A percentile compares a stretch with the other conserved stretches of the same genome.
Evolutionary conservation across 495 filamentous ascomycete genomes (phyloP).

Genomic region (Neurospora sp.): DNA sequence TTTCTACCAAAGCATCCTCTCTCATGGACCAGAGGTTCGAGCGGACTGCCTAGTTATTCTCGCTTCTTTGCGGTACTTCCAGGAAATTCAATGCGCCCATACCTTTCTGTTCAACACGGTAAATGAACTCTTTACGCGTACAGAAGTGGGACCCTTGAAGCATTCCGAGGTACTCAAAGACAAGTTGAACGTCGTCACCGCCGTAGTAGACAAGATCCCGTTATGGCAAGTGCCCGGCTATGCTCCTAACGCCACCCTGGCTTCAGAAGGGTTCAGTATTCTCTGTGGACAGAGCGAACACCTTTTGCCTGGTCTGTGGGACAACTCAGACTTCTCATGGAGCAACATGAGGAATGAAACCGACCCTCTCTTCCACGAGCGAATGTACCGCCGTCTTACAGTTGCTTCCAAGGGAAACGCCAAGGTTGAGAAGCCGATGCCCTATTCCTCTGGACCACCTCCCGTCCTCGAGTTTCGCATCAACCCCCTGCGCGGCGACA

Average conservation of each 20-base stretch:
- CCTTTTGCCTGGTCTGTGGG: conserved; percentile 27
- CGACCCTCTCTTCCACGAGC: not conserved
- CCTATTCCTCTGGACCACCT: not conserved
- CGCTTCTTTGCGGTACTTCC: not conserved
- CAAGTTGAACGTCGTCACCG: conserved; percentile 21
- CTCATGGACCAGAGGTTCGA: not conserved
- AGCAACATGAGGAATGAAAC: not conserved
- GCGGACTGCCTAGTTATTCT: not conserved
- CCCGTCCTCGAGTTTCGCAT: conserved; percentile 8
- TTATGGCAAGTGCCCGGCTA: not conserved
- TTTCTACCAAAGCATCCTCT: not conserved
- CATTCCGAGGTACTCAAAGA: not conserved
- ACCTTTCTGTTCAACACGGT: not conserved
- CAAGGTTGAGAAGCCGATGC: conserved; percentile 3
- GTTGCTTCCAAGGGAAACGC: not conserved
- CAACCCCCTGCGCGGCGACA: not conserved
- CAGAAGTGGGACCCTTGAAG: not conserved
- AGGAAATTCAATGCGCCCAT: not conserved
- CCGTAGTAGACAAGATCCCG: conserved; percentile 28
- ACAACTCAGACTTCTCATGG: not conserved
- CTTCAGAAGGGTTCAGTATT: conserved; percentile 32
- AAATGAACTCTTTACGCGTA: not conserved
- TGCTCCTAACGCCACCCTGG: conserved; percentile 9
- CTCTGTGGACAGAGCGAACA: conserved; percentile 18
- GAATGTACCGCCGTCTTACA: not conserved